phyloP scores from a whole-genome alignment of 345 rosid genomes.

The Gossypium thurberi region DNA sequence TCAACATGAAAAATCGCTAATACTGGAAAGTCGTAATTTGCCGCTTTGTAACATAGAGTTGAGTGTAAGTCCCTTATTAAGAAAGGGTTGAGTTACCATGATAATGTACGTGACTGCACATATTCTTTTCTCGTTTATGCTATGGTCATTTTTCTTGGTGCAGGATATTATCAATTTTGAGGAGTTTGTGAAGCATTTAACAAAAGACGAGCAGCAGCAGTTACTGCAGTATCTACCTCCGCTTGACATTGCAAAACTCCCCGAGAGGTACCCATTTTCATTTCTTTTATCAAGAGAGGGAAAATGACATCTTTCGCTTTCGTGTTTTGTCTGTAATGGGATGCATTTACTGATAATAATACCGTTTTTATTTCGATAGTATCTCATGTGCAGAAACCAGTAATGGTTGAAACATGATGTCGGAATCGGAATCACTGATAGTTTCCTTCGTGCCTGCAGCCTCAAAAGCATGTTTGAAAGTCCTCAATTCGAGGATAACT shows the following conservation, averaged over 20 bases:
- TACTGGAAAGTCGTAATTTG: conserved; percentile 52
- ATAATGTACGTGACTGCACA: not conserved
- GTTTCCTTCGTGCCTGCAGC: conserved; percentile 42
- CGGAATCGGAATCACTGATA: conserved; percentile 1
- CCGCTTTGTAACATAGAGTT: conserved; percentile 64
- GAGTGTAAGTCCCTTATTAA: conserved; percentile 42
- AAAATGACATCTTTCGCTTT: not conserved
- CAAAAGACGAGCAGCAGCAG: conserved; percentile 74
- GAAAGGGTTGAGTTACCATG: not conserved
- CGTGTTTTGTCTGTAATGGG: not conserved
- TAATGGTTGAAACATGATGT: not conserved
- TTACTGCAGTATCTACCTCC: conserved; percentile 65
- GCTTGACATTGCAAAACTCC: conserved; percentile 45
- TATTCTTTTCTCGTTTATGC: not conserved
- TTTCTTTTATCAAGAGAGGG: not conserved
- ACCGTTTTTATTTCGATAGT: not conserved
- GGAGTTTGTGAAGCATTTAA: conserved; percentile 57
- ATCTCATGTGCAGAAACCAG: not conserved
- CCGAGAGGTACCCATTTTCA: conserved; percentile 44
- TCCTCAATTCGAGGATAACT: conserved; percentile 76
- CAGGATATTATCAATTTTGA: conserved; percentile 82
- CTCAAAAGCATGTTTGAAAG: conserved; percentile 70
- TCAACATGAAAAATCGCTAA: conserved; percentile 48
- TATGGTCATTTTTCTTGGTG: conserved; percentile 14
- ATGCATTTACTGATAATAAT: not conserved